Evolutionary conservation across 148 eudicot genomes (phyloP), one percentile per base, ranked within the genome.

Genomic region (Agrostemma githago): DNA sequence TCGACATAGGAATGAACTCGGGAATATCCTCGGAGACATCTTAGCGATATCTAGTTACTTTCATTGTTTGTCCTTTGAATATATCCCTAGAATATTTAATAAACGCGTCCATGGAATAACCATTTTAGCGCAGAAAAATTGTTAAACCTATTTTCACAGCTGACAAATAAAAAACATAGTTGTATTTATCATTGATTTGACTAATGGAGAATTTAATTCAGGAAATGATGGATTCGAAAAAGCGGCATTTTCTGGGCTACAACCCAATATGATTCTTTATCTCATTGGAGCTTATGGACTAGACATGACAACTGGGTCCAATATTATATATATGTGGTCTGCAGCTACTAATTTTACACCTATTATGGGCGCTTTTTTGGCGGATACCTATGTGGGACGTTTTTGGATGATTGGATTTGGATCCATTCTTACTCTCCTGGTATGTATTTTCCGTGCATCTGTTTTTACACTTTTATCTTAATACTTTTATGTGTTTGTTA

Each of bases 211-310:
- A 26, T 26, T 26, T 68, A 46, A 68, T 70, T 67, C 79, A 88
- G 89, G 73, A 74, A 85, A 80, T 81, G 91, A 80, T 51, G 78
- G 82, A 62, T 78, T 85, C 64, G 89, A 84, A 83, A 88, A 73
- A 62, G 84, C 82, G 57, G 87, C 89, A 41, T 85, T 80, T 63
- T 80, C n/a, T 79, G 90, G 90, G 48, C 34, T 85, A 19, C 14
- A 46, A 8, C 85, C 90, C 26, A 87, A 87, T 76, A 87, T 87
- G 86, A 81, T 83, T 9, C 0, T 83, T 34, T 87, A 87, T 62
- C 70, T 87, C 48, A 79, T 85, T 83, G 75, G 39, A 6, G 82
- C 81, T 19, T 87, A 87, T 71, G 74, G 76, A 8, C 68, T 87
- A 81, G 71, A 73, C 16, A 56, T 85, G 76, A 77, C 82, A 9